phyloP scores from a whole-genome alignment of 106 monocot genomes.

The Apostasia ramifera region DNA sequence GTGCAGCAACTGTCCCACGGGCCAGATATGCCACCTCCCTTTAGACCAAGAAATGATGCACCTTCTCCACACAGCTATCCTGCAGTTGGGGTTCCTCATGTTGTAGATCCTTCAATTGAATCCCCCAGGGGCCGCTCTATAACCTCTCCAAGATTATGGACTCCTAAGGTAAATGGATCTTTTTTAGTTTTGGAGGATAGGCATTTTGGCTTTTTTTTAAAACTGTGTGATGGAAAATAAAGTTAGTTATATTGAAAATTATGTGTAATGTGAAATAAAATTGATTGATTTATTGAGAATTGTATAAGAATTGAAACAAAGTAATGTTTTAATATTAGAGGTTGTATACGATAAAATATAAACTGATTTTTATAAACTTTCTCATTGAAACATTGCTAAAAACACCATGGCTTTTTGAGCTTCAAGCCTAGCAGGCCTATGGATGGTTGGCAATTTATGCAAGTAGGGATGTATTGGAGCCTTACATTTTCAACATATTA shows the following conservation, averaged over 20 bases:
- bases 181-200: too few species aligned
- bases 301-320: too few species aligned
- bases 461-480: too few species aligned
- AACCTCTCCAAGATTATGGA: slow-evolving; percentile 30
- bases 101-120: slow-evolving; percentile 29
- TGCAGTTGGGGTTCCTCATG: slow-evolving; percentile 17
- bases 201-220: slow-evolving; percentile 20
- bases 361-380: too few species aligned
- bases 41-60: slow-evolving; percentile 45
- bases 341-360: too few species aligned
- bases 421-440: too few species aligned
- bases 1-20: slow-evolving; percentile 16
- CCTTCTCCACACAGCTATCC: slow-evolving; percentile 18
- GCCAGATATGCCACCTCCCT: slow-evolving; percentile 15
- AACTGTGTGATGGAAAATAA: slow-evolving; percentile 16
- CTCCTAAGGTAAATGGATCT: slow-evolving; percentile 2
- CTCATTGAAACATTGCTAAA: too few species aligned
- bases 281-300: too few species aligned
- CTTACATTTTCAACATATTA: too few species aligned
- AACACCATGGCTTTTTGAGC: too few species aligned
- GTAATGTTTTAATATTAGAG: too few species aligned
- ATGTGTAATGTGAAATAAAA: neutral
- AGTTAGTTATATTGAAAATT: slow-evolving; percentile 15
- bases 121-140: slow-evolving; percentile 19
- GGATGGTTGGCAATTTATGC: too few species aligned